phyloP scores from a whole-genome alignment of 2,329 filamentous ascomycete genomes.

The Tolypocladium ovalisporum region DNA sequence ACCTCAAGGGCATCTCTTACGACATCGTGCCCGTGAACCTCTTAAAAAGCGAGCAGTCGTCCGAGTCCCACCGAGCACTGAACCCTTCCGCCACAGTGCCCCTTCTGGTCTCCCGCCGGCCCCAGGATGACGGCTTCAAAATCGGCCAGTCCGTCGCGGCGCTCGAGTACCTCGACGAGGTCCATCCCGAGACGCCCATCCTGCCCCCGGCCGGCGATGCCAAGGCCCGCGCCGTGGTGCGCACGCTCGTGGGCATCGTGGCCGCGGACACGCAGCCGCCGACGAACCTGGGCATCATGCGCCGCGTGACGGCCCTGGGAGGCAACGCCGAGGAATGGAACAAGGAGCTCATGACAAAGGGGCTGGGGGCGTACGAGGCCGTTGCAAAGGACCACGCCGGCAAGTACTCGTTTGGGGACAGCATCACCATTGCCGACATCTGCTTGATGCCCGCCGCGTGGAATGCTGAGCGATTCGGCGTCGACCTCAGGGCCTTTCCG shows the following conservation, averaged over 20 bases:
- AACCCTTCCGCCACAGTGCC: constrained; percentile 48
- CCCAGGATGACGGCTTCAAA: constrained; percentile 19
- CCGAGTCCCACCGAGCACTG: constrained; percentile 28
- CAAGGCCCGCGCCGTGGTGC: constrained; percentile 34
- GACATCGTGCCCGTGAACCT: constrained; percentile 39
- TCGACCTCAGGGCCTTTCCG: constrained; percentile 39
- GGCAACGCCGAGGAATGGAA: constrained; percentile 38
- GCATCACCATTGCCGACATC: constrained; percentile 46
- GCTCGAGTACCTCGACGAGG: constrained; percentile 51
- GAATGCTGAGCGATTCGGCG: constrained; percentile 42
- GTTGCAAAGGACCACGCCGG: constrained; percentile 28
- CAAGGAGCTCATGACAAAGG: constrained; percentile 35
- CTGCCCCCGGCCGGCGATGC: constrained; percentile 37
- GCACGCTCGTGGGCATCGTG: constrained; percentile 43
- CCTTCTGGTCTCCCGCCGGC: constrained; percentile 31
- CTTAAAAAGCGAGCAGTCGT: constrained; percentile 39
- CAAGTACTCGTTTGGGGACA: constrained; percentile 43
- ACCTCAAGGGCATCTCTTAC: constrained; percentile 41
- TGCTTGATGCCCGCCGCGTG: constrained; percentile 47
- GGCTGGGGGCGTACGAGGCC: constrained; percentile 45
- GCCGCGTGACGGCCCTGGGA: constrained; percentile 32
- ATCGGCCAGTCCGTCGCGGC: constrained; percentile 48
- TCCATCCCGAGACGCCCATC: constrained; percentile 29
- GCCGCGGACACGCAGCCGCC: constrained; percentile 48
- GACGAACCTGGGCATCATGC: constrained; percentile 44